Evolutionary conservation across 495 filamentous ascomycete species (phyloP).

Genomic region (Penicillium lividum): DNA sequence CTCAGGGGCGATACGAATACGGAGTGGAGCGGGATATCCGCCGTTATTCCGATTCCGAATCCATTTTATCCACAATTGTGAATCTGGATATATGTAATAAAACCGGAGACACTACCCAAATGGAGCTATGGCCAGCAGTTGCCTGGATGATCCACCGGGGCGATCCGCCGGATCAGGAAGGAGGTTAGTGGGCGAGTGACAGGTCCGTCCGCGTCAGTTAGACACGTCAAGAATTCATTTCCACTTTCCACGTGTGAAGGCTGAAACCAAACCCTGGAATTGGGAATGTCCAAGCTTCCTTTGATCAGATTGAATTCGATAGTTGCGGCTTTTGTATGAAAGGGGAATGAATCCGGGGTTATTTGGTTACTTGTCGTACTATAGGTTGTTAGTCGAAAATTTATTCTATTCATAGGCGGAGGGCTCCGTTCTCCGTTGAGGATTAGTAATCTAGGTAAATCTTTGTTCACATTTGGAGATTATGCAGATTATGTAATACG

Average conservation of each 20-base stretch:
- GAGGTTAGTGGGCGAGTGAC: constrained; percentile 22
- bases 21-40: not conserved
- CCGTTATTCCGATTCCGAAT: not conserved
- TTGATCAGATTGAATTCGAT: not conserved
- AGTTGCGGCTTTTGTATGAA: not conserved
- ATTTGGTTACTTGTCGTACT: not conserved
- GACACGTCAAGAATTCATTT: constrained; percentile 9
- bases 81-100: not conserved
- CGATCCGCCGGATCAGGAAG: constrained; percentile 30
- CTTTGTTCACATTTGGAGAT: too few species aligned
- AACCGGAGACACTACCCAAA: constrained; percentile 28
- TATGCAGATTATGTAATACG: too few species aligned
- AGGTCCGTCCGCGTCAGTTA: constrained; percentile 14
- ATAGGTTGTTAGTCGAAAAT: not conserved
- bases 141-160: constrained; percentile 28
- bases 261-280: not conserved
- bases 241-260: constrained; percentile 8
- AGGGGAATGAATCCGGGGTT: not conserved
- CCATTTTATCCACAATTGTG: not conserved
- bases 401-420: too few species aligned
- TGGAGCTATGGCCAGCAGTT: constrained; percentile 37
- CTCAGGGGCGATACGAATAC: constrained; percentile 1
- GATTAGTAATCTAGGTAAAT: too few species aligned
- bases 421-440: too few species aligned
- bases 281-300: not conserved